Base-by-base conservation (phyloP, 2,329 filamentous ascomycete species). In the Zymoseptoria crescenta region DNA sequence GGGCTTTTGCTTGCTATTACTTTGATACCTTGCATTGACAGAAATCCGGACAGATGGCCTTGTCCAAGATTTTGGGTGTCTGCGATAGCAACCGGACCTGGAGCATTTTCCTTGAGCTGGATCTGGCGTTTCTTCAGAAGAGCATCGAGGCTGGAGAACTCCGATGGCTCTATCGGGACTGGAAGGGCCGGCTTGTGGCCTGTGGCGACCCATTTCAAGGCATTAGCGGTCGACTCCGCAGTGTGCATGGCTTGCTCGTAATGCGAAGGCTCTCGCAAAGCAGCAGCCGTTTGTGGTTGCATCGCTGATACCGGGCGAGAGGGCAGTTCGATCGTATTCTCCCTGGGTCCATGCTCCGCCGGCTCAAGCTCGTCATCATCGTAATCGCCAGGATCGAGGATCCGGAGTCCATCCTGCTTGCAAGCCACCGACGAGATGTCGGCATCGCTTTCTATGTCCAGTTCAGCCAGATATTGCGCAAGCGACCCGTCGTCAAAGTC, bases 351-450 rank as follows among this genome's bases (percentile, higher is more conserved):
- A 0, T 13, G 2, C 0, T 2, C 13, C 16, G 35, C 35, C n/a
- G 35, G 13, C n/a, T 45, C 35, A 45, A 45, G 16, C 21, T 63
- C 59, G 21, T 62, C 59, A 48, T 30, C 57, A n/a, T 61, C 49
- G 54, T 53, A 50, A 19, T 57, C 50, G 51, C 30, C 57, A 5
- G 64, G 60, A 19, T 76, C 73, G 2, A 83, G 67, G 16, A 81
- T 71, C 19, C 74, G 73, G n/a, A 83, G 65, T 0, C 78, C 77
- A 2, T 76, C 72, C 1, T 71, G 73, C 64, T 82, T 82, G 76
- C 79, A 81, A 2, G 76, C 72, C 24, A 79, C 65, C 3, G 67
- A 66, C 4, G 73, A 71, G 30, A 77, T 76, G 29, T 76, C 74
- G 2, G 77, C 68, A 3, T 74, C 67, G 6, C 72, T 70, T 0